A percentile compares a stretch with the other conserved stretches of the same genome.
These are phyloP conservation scores for Colletotrichum sublineola DNA, from an alignment of 2,329 filamentous ascomycete genomes.

Conservation along the genomic window DNA sequence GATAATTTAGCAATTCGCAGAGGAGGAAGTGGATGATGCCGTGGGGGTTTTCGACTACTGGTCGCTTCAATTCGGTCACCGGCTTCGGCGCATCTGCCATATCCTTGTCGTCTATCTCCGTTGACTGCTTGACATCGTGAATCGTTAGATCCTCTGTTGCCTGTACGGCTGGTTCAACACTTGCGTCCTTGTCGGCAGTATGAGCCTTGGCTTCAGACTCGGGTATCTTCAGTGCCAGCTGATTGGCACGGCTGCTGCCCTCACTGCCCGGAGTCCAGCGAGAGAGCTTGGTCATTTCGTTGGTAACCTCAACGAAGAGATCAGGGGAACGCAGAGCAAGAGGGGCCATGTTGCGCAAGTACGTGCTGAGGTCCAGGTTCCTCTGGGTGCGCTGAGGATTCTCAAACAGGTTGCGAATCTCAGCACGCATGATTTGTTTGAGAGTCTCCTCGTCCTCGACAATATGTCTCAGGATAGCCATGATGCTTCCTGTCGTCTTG, in stretches of 20 bases:
- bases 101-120: constrained; percentile 70
- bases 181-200: constrained; percentile 36
- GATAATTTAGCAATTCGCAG: constrained; percentile 91
- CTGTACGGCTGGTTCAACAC: constrained; percentile 59
- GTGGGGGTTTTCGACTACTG: constrained; percentile 91
- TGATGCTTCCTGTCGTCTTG: constrained; percentile 72
- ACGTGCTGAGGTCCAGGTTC: constrained; percentile 77
- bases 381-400: constrained; percentile 64
- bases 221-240: constrained; percentile 58
- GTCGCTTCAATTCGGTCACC: constrained; percentile 78
- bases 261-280: constrained; percentile 65
- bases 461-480: constrained; percentile 91
- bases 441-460: constrained; percentile 94
- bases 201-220: constrained; percentile 44
- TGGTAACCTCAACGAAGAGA: constrained; percentile 88
- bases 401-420: constrained; percentile 85
- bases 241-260: constrained; percentile 51
- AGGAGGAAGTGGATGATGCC: constrained; percentile 96
- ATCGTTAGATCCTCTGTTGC: constrained; percentile 62
- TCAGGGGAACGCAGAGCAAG: constrained; percentile 85
- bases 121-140: constrained; percentile 70
- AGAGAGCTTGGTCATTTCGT: constrained; percentile 83
- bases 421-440: constrained; percentile 90
- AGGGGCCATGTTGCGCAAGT: constrained; percentile 82
- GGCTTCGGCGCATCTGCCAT: constrained; percentile 75